These are phyloP conservation scores for Coemansia sp. DNA, from an alignment of 192 early-diverging fungal genomes.

Conservation along the genomic window DNA sequence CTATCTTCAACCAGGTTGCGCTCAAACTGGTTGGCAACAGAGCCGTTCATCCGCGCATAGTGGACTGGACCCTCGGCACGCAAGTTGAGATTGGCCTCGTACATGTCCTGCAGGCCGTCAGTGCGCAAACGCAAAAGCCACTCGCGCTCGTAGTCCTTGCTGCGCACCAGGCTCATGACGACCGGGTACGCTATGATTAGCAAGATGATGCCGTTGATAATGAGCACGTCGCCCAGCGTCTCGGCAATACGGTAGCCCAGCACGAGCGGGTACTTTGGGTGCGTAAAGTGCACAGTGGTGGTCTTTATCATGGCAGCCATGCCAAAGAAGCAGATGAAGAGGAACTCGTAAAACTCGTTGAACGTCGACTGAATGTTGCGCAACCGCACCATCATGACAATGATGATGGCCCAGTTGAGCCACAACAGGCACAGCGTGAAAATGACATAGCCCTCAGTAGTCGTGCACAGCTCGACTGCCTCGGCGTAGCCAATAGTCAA, in stretches of 20 bases:
- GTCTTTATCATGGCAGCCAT: constrained; percentile 23
- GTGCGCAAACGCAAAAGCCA: constrained; percentile 12
- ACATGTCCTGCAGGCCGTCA: constrained; percentile 11
- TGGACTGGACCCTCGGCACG: neutral
- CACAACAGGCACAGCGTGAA: constrained; percentile 15
- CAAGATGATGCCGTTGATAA: constrained; percentile 14
- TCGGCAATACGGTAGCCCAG: constrained; percentile 1
- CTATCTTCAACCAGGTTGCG: neutral
- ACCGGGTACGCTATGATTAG: constrained; percentile 18
- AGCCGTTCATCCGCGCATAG: constrained; percentile 1
- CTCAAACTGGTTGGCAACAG: neutral
- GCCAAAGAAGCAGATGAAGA: constrained; percentile 8
- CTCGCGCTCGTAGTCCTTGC: constrained; percentile 16
- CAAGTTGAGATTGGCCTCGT: constrained; percentile 12
- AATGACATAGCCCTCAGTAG: constrained; percentile 2
- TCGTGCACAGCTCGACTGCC: constrained; percentile 17
- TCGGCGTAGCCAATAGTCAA: constrained; percentile 6
- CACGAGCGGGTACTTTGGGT: neutral
- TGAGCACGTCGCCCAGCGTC: constrained; percentile 9
- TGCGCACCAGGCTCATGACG: constrained; percentile 8
- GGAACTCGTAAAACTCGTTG: constrained; percentile 21
- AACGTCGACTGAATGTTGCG: constrained; percentile 25
- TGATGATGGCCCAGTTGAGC: constrained; percentile 17
- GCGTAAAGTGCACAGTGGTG: constrained; percentile 4
- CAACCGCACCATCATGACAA: constrained; percentile 10